Conservation (phyloP, 257 asterid genomes). For the Verbascum thapsus region DNA sequence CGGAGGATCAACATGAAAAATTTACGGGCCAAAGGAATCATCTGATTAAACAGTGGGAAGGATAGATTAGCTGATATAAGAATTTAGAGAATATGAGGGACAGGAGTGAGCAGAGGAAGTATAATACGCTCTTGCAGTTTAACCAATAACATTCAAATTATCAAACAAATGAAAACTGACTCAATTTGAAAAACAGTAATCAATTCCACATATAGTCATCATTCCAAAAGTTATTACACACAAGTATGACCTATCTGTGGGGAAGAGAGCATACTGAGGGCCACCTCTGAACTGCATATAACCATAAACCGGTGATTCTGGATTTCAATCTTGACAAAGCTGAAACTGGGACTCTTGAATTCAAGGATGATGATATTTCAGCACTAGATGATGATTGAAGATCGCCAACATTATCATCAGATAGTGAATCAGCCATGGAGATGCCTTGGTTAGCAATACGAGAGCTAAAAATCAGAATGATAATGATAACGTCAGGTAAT, state of each 20-base stretch:
- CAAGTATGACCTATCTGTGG: conserved; percentile 29
- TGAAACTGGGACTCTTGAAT: conserved; percentile 41
- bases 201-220: conserved; percentile 18
- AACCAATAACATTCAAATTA: neutral
- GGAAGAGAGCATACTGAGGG: conserved; percentile 83
- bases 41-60: conserved; percentile 45
- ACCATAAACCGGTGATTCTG: conserved; percentile 62
- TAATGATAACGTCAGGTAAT: conserved; percentile 9
- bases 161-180: conserved; percentile 11
- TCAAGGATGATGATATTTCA: conserved; percentile 46
- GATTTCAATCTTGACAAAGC: conserved; percentile 68
- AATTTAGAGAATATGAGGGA: neutral
- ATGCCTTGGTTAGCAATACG: conserved; percentile 85
- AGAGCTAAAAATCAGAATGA: conserved; percentile 61
- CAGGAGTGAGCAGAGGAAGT: neutral
- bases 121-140: conserved; percentile 3
- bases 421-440: conserved; percentile 60
- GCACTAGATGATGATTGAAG: conserved; percentile 41
- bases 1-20: conserved; percentile 77
- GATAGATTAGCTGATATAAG: neutral
- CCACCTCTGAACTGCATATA: conserved; percentile 73
- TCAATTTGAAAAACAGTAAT: conserved; percentile 18
- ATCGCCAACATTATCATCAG: conserved; percentile 45
- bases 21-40: conserved; percentile 81
- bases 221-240: conserved; percentile 7